These are phyloP conservation scores for Mycena leptocephala DNA, from an alignment of 768 basidiomycete genomes.

Conservation along the genomic window DNA sequence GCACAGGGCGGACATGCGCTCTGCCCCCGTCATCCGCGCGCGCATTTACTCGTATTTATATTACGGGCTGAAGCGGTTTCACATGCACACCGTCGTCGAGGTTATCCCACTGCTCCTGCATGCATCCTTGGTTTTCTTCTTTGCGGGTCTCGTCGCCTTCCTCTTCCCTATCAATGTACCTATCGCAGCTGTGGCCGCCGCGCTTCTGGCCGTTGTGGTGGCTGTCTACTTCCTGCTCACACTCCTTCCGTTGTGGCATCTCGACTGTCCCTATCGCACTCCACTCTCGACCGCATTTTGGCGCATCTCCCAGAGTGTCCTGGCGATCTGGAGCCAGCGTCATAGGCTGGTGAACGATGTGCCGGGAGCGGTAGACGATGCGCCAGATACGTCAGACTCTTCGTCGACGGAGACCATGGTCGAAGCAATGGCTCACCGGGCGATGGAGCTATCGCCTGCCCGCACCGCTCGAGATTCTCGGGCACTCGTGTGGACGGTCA, in stretches of 20 bases:
- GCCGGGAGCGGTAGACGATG: too few species aligned
- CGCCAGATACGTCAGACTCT: too few species aligned
- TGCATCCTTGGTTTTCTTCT: background rate
- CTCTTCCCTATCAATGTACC: background rate
- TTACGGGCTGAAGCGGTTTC: too few species aligned
- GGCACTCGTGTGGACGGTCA: background rate
- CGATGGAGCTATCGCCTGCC: background rate
- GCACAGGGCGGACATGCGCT: too few species aligned
- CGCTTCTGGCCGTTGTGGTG: background rate
- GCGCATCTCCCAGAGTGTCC: background rate
- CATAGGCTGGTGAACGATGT: too few species aligned
- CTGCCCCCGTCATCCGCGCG: too few species aligned
- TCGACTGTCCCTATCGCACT: background rate
- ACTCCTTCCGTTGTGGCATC: background rate
- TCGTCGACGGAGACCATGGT: background rate
- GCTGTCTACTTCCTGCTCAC: background rate
- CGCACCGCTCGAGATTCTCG: background rate
- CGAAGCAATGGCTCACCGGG: background rate
- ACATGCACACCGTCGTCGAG: too few species aligned
- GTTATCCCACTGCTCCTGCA: background rate
- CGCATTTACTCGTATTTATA: too few species aligned
- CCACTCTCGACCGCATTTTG: background rate
- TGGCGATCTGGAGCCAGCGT: background rate
- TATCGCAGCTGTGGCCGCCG: background rate
- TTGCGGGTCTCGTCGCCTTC: background rate